Evolutionary conservation across 257 asterid species (phyloP), one percentile per base, ranked within the genome.

Genomic region (Scutellaria baicalensis): DNA sequence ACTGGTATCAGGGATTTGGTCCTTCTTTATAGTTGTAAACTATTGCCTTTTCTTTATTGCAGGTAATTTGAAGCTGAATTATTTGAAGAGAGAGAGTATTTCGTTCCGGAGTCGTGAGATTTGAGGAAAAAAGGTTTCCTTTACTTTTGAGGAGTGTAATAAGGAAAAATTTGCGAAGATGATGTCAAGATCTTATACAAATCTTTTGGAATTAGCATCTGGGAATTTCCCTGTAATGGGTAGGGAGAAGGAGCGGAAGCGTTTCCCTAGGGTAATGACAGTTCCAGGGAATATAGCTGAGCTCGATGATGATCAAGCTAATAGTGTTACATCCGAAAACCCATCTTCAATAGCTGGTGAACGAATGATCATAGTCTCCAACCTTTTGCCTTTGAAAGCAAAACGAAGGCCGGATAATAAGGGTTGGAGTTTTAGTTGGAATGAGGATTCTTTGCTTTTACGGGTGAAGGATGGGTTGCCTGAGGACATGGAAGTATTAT

Each of bases 111-210:
- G 49, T 75, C 23, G 66, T 56, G 55, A 50, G 73, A 73, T 72
- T 78, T 74, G 71, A 73, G 71, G 68, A 65, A 55, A 38, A 56
- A 54, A 49, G 58, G 2, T 64, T 47, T 50, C 20, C 59, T 59
- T 65, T 70, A 16, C 42, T 45, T 36, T 40, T 57, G 74, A 69
- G 75, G 80, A 36, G 77, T 66, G 69, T 9, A 14, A 49, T 42
- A 59, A 72, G 64, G 71, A 62, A 72, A 76, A 73, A 59, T 73
- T 75, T 18, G 85, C 45, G 52, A 84, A 80, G 80, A 88, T 90
- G 97, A 84, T 90, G 87, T 90, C 97, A 36, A 90, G 93, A 80
- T 90, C 97, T 60, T 90, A 90, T 72, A 88, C 97, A 16, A 90
- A 90, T 79, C 93, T 90, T 55, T 75, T 88, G 69, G 97, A 90